These are phyloP conservation scores for Fusarium succisae DNA, from an alignment of 2,329 filamentous ascomycete genomes.

Conservation along the genomic window DNA sequence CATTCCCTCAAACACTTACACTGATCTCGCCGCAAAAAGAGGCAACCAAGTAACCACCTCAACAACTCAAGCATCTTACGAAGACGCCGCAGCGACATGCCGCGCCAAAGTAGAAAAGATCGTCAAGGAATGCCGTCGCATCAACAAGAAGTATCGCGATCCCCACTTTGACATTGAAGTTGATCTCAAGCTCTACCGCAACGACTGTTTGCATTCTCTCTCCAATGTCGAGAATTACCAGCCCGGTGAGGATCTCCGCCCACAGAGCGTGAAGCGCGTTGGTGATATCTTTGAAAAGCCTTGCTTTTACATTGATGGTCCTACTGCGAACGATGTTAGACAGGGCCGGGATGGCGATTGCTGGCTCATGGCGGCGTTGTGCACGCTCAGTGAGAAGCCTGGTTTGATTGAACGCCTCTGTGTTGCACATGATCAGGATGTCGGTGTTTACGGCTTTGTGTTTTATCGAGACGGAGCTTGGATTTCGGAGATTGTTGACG, in stretches of 20 bases:
- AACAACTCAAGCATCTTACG: constrained; percentile 73
- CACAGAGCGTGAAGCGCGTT: constrained; percentile 73
- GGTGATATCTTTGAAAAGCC: constrained; percentile 79
- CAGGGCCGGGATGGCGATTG: constrained; percentile 85
- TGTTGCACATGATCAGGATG: constrained; percentile 74
- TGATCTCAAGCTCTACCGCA: constrained; percentile 70
- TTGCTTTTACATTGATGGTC: constrained; percentile 80
- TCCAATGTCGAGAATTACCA: constrained; percentile 44
- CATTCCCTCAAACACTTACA: constrained; percentile 74
- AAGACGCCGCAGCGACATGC: constrained; percentile 76
- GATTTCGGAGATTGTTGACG: constrained; percentile 67
- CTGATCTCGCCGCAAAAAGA: constrained; percentile 66
- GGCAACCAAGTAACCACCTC: constrained; percentile 64
- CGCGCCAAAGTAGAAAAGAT: constrained; percentile 70
- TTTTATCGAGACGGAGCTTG: constrained; percentile 85
- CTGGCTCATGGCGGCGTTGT: constrained; percentile 85
- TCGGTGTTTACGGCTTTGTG: constrained; percentile 87
- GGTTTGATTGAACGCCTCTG: constrained; percentile 78
- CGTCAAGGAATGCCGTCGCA: constrained; percentile 71
- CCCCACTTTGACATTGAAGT: constrained; percentile 87
- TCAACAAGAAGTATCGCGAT: constrained; percentile 88
- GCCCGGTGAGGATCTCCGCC: constrained; percentile 50
- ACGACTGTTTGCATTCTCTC: constrained; percentile 61
- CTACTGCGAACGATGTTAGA: constrained; percentile 79
- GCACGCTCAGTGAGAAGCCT: constrained; percentile 77